Percentiles rank a stretch among this genome's conserved stretches.
Conservation (phyloP, 768 basidiomycete species). For the Lactifluus pinguis region DNA sequence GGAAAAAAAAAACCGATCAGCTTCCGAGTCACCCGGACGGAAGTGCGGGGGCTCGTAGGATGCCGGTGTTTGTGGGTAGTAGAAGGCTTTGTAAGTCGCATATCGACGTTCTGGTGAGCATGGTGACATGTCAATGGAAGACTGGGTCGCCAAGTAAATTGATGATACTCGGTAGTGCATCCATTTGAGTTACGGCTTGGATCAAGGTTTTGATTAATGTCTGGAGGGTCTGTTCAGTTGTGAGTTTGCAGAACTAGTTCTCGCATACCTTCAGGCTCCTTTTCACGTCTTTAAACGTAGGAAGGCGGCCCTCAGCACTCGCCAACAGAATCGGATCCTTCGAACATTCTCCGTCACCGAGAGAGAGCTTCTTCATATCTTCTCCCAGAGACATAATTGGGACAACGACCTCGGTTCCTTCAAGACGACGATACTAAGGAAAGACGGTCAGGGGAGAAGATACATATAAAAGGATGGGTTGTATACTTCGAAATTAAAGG, state of each 20-base stretch:
- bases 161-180: constrained; percentile 58
- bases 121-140: background rate
- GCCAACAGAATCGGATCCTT: constrained; percentile 55
- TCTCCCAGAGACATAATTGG: constrained; percentile 72
- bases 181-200: constrained; percentile 73
- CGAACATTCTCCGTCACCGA: constrained; percentile 27
- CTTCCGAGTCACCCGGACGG: constrained; percentile 57
- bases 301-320: constrained; percentile 47
- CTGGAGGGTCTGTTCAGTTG: constrained; percentile 30
- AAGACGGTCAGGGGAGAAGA: background rate
- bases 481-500: constrained; percentile 65
- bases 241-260: background rate
- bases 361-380: constrained; percentile 42
- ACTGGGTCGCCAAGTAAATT: background rate
- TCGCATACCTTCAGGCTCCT: constrained; percentile 60
- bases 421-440: constrained; percentile 55
- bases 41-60: constrained; percentile 85
- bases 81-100: constrained; percentile 85
- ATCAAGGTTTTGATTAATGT: constrained; percentile 68
- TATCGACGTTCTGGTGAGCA: constrained; percentile 56
- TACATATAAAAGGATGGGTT: background rate
- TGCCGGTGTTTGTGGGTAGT: constrained; percentile 66
- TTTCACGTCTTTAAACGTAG: constrained; percentile 76
- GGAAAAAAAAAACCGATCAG: constrained; percentile 72
- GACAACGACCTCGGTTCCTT: constrained; percentile 48